phyloP scores from a whole-genome alignment of 2,329 filamentous ascomycete species.

The Periconia sp. region DNA sequence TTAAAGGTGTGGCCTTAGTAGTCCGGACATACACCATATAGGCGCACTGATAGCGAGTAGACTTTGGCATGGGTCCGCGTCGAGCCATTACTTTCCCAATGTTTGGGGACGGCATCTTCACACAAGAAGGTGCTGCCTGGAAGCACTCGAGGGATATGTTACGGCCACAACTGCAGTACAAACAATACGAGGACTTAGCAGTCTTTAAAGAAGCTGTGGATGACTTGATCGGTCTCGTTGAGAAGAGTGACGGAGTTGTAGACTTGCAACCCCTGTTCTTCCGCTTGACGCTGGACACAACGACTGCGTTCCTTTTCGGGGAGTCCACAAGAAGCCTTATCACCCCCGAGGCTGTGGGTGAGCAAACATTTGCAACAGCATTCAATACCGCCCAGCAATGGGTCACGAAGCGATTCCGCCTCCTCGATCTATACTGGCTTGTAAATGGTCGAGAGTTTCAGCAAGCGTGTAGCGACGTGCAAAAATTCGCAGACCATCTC shows the following conservation, averaged over 20 bases:
- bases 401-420: slow-evolving; percentile 43
- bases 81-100: slow-evolving; percentile 44
- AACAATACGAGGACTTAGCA: slow-evolving; percentile 56
- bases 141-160: slow-evolving; percentile 49
- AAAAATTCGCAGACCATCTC: slow-evolving; percentile 49
- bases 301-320: slow-evolving; percentile 72
- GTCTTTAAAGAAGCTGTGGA: slow-evolving; percentile 64
- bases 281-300: slow-evolving; percentile 69
- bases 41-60: slow-evolving; percentile 19
- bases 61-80: slow-evolving; percentile 47
- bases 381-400: slow-evolving; percentile 48
- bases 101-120: slow-evolving; percentile 50
- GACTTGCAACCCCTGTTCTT: slow-evolving; percentile 70
- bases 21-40: slow-evolving; percentile 1
- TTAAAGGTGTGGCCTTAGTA: slow-evolving; percentile 18
- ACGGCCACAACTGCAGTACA: slow-evolving; percentile 54
- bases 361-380: slow-evolving; percentile 41
- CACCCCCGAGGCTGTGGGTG: slow-evolving; percentile 19
- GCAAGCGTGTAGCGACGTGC: slow-evolving; percentile 26
- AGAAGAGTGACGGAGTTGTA: slow-evolving; percentile 51
- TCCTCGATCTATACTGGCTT: slow-evolving; percentile 52
- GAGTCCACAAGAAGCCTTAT: slow-evolving; percentile 43
- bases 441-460: slow-evolving; percentile 41
- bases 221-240: slow-evolving; percentile 61
- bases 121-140: slow-evolving; percentile 44